Evolutionary conservation across 148 eudicot species (phyloP).

Genomic region (Pouteria glomerata): DNA sequence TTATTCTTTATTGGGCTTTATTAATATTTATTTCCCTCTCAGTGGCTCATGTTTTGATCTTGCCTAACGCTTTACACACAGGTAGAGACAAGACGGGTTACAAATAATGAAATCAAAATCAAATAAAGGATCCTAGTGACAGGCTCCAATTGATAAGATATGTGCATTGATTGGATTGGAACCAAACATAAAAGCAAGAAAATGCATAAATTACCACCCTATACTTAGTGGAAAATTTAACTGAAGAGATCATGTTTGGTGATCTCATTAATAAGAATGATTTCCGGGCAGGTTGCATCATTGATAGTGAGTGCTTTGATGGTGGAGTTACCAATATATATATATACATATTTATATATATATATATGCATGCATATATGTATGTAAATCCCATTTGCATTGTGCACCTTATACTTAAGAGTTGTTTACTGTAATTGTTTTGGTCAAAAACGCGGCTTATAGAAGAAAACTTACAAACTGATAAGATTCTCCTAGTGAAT

Average conservation of each 20-base stretch:
- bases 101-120: conserved; percentile 2
- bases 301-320: conserved; percentile 11
- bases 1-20: not conserved
- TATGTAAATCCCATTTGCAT: not conserved
- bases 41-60: conserved; percentile 3
- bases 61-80: conserved; percentile 3
- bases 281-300: conserved; percentile 17
- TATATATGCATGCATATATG: too few relatives aligned
- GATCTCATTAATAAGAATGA: not conserved
- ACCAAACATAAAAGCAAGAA: not conserved
- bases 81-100: not conserved
- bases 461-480: not conserved
- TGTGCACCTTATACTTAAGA: not conserved
- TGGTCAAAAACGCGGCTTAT: not conserved
- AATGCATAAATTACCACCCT: not conserved
- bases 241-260: not conserved
- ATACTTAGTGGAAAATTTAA: conserved; percentile 2
- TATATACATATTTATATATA: too few relatives aligned
- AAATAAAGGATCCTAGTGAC: not conserved
- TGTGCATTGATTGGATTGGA: conserved; percentile 6
- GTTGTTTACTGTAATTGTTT: not conserved
- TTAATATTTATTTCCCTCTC: not conserved
- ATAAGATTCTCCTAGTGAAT: not conserved
- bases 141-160: not conserved
- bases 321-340: not conserved